Percentiles rank a stretch among this genome's conserved stretches.
phyloP scores from a whole-genome alignment of 106 monocot species.

The Xerophyta viscosa region DNA sequence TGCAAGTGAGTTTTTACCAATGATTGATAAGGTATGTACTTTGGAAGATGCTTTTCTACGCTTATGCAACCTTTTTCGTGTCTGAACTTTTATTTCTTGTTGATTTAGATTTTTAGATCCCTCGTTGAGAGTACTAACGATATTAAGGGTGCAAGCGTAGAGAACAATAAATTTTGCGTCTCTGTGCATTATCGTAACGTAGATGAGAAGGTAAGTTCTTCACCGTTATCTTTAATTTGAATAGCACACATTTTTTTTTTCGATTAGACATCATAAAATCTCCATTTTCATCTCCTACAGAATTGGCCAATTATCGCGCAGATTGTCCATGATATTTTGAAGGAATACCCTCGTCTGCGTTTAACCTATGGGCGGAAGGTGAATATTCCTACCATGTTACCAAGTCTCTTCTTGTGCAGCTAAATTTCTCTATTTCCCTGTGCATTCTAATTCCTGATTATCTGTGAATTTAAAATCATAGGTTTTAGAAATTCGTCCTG shows the following conservation, averaged over 20 bases:
- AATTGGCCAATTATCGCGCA: slow-evolving; percentile 49
- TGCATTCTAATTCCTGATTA: not conserved
- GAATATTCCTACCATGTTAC: too few relatives aligned
- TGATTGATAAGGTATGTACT: slow-evolving; percentile 61
- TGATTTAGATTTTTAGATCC: slow-evolving; percentile 52
- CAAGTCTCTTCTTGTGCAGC: not conserved
- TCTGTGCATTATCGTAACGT: slow-evolving; percentile 89
- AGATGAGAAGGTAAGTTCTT: slow-evolving; percentile 38
- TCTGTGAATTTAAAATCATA: not conserved
- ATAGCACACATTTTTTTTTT: not conserved
- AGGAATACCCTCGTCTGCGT: slow-evolving; percentile 56
- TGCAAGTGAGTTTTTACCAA: slow-evolving; percentile 70
- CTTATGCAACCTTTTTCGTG: not conserved
- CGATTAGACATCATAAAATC: not conserved
- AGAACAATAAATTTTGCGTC: slow-evolving; percentile 81
- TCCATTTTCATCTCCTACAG: slow-evolving; percentile 21
- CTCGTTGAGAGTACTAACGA: slow-evolving; percentile 60
- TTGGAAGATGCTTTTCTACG: not conserved
- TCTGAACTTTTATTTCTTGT: not conserved
- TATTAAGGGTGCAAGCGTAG: slow-evolving; percentile 55
- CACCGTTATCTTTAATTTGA: not conserved
- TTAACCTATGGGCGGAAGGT: slow-evolving; percentile 87
- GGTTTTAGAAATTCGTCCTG: slow-evolving; percentile 94
- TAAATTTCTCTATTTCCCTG: not conserved
- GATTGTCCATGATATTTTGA: slow-evolving; percentile 40